Base-by-base conservation (phyloP, 805 yeast genomes). In the Sungouiella thailandica region DNA sequence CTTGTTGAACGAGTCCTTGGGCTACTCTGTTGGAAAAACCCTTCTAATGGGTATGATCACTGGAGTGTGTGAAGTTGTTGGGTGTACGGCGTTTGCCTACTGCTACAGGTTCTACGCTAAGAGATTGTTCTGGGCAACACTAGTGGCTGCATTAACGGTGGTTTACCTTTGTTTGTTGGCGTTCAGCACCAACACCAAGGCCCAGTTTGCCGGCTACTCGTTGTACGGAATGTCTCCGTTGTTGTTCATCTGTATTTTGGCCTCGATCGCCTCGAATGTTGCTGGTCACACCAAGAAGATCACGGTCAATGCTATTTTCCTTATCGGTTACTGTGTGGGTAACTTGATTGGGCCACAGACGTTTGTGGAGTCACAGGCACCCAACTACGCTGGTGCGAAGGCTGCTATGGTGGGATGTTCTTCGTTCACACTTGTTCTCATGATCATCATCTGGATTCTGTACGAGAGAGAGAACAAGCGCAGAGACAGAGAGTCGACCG, bases 261-360 rank as follows among this genome's bases (percentile, higher is more conserved):
- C 70, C 1, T 40, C 56, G 32, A 50, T 71, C 19, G 62, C 76
- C 17, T 58, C 74, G 5, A 75, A 75, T 44, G 62, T 67, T 29
- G 74, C 74, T 5, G 83, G 83, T 7, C 71, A 68, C 46, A 75
- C 83, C 8, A 78, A 77, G 57, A 75, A 74, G 49, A 53, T 63
- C 29, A 60, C 71, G 2, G 67, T 61, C 2, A 72, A 64, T 46
- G 70, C 75, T 2, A 42, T 70, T 19, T 53, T 59, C 37, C 59
- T 76, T 25, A 48, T 76, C 31, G 72, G 70, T 4, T 74, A 67
- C 53, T 70, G 77, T 50, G 70, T 62, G 7, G 82, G 82, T 15
- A 77, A 75, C 47, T 55, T 73, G 30, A 55, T 65, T 31, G 82
- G 82, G 2, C 79, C 81, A 1, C 78, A 72, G 40, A 60, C 75